Conservation (phyloP, 371 early-diverging fungal genomes). For the Mucor plumbeus region DNA sequence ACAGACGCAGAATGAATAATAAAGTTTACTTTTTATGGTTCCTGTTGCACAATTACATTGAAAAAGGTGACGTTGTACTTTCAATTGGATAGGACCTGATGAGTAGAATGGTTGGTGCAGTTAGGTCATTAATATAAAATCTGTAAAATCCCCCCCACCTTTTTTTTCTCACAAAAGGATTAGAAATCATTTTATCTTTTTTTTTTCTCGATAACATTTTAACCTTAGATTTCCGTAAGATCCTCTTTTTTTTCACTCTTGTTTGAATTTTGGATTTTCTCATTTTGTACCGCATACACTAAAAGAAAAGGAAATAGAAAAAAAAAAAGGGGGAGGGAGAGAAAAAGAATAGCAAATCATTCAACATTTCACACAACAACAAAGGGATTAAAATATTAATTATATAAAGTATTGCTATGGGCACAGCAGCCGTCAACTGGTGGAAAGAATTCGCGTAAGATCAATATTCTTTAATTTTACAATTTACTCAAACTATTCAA, state of each 20-base stretch:
- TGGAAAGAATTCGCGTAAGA: constrained; percentile 39
- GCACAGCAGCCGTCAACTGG: constrained; percentile 22
- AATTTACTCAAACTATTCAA: background rate
- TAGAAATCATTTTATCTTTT: background rate
- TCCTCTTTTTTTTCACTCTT: background rate
- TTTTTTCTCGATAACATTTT: background rate
- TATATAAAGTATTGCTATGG: background rate
- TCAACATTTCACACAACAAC: background rate
- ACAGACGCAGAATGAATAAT: too few relatives aligned
- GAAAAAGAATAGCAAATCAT: background rate
- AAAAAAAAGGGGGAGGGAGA: background rate
- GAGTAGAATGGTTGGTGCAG: background rate
- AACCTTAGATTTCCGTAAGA: background rate
- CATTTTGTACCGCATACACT: background rate
- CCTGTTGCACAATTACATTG: background rate
- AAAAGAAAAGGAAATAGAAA: background rate
- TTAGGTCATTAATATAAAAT: background rate
- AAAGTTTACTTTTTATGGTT: too few relatives aligned
- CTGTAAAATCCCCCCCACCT: background rate
- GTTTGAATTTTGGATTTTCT: background rate
- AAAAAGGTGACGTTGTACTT: background rate
- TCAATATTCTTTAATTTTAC: background rate
- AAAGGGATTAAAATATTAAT: background rate
- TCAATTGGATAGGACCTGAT: background rate
- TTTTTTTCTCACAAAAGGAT: background rate